Evolutionary conservation across 352 stramenopile genomes (phyloP), one percentile per base, ranked within the genome.

Genomic region (Phytophthora ramorum): DNA sequence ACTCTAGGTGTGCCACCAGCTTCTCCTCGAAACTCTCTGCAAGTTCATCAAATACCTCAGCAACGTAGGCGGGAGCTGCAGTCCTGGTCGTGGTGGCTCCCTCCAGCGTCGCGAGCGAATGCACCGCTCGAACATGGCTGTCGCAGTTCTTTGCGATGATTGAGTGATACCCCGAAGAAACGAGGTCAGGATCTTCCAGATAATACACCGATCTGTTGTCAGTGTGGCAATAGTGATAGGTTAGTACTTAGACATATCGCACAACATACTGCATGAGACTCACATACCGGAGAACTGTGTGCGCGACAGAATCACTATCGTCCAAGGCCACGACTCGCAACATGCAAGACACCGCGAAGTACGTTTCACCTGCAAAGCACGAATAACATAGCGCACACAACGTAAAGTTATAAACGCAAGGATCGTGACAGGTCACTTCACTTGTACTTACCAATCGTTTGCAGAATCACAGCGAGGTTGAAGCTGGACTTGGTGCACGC

Each of bases 21-120:
- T 93, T 95, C 32, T 93, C 85, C 55, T 95, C 86, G 66, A 95
- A 95, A 12, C 64, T 84, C 12, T 93, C 85, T 5, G 86, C 81
- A 30, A 95, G 72, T 17, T 92, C 81, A 58, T 95, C 83, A 60
- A 95, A 95, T 10, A 95, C 84, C 58, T 91, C 63, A 13, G 73
- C 78, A 30, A 95, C 86, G 55, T 95, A 95, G 7, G 61, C 75
- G 3, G 81, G 81, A 10, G 84, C 78, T 0, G 83, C 85, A 1
- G 68, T 89, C 35, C 32, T 83, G 0, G 78, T 87, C 7, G 78
- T 74, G 0, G 78, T 76, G 6, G 75, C 59, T 0, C 82, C 83
- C 40, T 80, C 71, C 0, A 95, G 69, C 17, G 84, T 91, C 14
- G 83, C 84, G 8, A 95, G 76, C 7, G 82, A 86, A 19, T 95